Percentiles rank a stretch among this genome's conserved stretches.
Evolutionary conservation across 108 stramenopile species (phyloP).

Genomic region (Epithemia pelagica): DNA sequence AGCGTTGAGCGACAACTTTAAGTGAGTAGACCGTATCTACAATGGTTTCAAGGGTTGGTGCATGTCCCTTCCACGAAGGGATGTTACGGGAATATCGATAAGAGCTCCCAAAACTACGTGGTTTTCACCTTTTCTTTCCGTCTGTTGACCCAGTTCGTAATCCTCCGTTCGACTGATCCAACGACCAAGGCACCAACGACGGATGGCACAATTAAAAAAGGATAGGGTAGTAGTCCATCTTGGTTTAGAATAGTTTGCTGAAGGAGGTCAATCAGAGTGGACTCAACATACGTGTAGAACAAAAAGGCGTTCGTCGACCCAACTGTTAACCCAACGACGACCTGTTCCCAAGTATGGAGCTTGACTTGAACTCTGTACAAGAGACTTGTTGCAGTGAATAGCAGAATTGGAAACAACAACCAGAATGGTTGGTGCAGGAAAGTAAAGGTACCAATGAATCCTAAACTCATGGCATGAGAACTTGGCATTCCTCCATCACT

Average conservation of each 20-base stretch:
- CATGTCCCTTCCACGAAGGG: no score
- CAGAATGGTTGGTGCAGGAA: conserved; percentile 12
- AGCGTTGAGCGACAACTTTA: no score
- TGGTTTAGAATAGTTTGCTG: conserved; percentile 31
- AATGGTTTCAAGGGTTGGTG: no score
- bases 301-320: conserved; percentile 53
- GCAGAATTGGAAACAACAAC: conserved; percentile 14
- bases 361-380: conserved; percentile 53
- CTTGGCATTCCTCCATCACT: conserved; percentile 80
- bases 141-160: conserved; percentile 16
- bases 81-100: no score
- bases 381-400: conserved; percentile 49
- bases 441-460: conserved; percentile 67
- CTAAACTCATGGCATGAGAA: conserved; percentile 84
- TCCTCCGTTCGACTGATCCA: conserved; percentile 69
- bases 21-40: no score
- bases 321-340: conserved; percentile 51
- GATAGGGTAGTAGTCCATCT: conserved; percentile 48
- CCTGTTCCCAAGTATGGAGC: conserved; percentile 64
- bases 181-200: conserved; percentile 64
- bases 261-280: conserved; percentile 8
- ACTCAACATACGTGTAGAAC: conserved; percentile 38
- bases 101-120: no score
- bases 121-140: no score
- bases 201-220: conserved; percentile 44